Conservation (phyloP, 371 early-diverging fungal genomes). For the Rhizopus arrhizus region DNA sequence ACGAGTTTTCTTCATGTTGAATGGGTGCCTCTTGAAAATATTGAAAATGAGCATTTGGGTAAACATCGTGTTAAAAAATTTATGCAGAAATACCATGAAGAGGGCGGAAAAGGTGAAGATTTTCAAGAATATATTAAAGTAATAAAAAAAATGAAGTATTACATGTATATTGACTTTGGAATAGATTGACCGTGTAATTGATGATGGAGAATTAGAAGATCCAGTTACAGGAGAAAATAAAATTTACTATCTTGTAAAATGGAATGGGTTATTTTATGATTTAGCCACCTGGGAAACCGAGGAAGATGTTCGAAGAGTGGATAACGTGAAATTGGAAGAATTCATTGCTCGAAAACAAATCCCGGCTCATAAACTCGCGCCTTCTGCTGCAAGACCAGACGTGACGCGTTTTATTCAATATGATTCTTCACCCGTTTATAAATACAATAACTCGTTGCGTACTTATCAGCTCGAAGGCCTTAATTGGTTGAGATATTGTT, state of each 20-base stretch:
- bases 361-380: conserved; percentile 44
- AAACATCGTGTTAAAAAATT: conserved; percentile 77
- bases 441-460: conserved; percentile 69
- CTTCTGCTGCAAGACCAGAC: conserved; percentile 51
- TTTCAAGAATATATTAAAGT: conserved; percentile 48
- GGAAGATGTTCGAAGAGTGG: conserved; percentile 61
- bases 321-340: conserved; percentile 46
- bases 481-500: conserved; percentile 75
- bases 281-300: conserved; percentile 83
- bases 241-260: conserved; percentile 85
- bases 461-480: conserved; percentile 71
- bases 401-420: conserved; percentile 60
- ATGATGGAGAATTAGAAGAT: conserved; percentile 74
- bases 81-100: conserved; percentile 60
- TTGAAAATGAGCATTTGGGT: conserved; percentile 69
- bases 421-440: conserved; percentile 46
- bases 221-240: conserved; percentile 51
- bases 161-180: neutral
- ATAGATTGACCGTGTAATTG: conserved; percentile 79
- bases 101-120: conserved; percentile 52
- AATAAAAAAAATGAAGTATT: conserved; percentile 11
- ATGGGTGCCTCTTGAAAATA: conserved; percentile 68
- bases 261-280: conserved; percentile 87
- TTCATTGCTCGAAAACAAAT: conserved; percentile 50
- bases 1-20: conserved; percentile 80